Evolutionary conservation across 192 early-diverging fungal genomes (phyloP), one percentile per base, ranked within the genome.

Genomic region (Linnemannia hyalina): DNA sequence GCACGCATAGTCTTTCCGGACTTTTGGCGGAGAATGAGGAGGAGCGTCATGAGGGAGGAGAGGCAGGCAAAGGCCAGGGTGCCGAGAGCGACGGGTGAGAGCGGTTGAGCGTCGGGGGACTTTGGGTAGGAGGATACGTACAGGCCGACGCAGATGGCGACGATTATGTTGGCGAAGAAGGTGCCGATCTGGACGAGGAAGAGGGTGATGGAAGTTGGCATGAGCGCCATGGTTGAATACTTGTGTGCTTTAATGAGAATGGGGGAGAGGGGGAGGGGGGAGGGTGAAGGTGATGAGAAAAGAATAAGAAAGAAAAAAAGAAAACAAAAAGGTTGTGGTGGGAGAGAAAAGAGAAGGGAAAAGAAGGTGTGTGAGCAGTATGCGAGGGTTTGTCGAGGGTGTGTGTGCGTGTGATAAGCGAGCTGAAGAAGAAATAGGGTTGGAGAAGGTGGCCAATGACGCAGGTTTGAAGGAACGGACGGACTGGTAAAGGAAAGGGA

Each of bases 181-280:
- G 81, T 77, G 52, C 52, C 57, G 70, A 82, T 77, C 46, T 82
- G 75, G 35, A 82, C 71, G 26, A 82, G 29, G 32, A 72, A 82
- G 29, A 82, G 76, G 22, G 81, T 73, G 54, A 82, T 82, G 75
- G 81, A 82, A n/a, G 81, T 77, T 35, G 81, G 81, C 55, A 76
- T 40, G 26, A 82, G 81, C 13, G 49, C 65, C 81, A 82, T 78
- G 57, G 54, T 36, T 16, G 6, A 23, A 60, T 26, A 74, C 68
- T 70, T 70, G 35, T 70, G 38, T 41, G 18, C 49, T 52, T 70
- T 38, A 18, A 20, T 41, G 38, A 23, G 36, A 70, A 18, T 16
- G 32, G 38, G 6, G 36, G 13, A 40, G 16, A 68, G 22, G 29
- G 29, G 13, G 5, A 70, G 38, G 32, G 9, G 38, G 32, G 22